Conservation (phyloP, 1,139 yeast genomes). For the Taphrina flavorubra region DNA sequence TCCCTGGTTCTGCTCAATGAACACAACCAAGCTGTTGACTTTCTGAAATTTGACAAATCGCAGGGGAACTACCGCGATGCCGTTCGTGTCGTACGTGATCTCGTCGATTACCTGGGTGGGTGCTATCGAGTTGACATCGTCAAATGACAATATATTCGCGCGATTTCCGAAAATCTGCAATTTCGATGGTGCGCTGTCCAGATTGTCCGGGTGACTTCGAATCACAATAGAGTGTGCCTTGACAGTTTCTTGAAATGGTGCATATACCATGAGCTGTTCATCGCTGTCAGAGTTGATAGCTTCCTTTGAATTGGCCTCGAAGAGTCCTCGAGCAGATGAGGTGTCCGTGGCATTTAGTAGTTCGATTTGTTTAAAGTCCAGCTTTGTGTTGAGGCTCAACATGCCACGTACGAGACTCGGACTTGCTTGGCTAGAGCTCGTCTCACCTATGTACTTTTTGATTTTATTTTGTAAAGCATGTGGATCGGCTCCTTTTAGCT, state of each 20-base stretch:
- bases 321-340: constrained; percentile 5
- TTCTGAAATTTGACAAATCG: constrained; percentile 44
- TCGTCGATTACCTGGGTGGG: constrained; percentile 39
- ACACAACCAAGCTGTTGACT: constrained; percentile 41
- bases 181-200: constrained; percentile 39
- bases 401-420: constrained; percentile 15
- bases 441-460: constrained; percentile 18
- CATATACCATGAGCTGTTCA: constrained; percentile 44
- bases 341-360: constrained; percentile 23
- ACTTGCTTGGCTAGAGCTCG: neutral
- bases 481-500: constrained; percentile 75
- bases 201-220: constrained; percentile 15
- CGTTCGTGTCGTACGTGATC: constrained; percentile 39
- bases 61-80: constrained; percentile 40
- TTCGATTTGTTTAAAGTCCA: constrained; percentile 33
- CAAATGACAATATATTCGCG: constrained; percentile 42
- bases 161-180: constrained; percentile 39
- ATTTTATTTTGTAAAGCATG: constrained; percentile 39
- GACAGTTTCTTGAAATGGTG: constrained; percentile 42
- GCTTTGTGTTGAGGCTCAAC: constrained; percentile 21
- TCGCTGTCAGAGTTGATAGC: constrained; percentile 43
- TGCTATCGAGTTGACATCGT: constrained; percentile 38
- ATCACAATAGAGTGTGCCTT: constrained; percentile 39
- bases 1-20: constrained; percentile 42
- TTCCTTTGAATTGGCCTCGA: constrained; percentile 29